These are phyloP conservation scores for Citrullus mucosospermus DNA, from an alignment of 306 rosid species.

Conservation along the genomic window DNA sequence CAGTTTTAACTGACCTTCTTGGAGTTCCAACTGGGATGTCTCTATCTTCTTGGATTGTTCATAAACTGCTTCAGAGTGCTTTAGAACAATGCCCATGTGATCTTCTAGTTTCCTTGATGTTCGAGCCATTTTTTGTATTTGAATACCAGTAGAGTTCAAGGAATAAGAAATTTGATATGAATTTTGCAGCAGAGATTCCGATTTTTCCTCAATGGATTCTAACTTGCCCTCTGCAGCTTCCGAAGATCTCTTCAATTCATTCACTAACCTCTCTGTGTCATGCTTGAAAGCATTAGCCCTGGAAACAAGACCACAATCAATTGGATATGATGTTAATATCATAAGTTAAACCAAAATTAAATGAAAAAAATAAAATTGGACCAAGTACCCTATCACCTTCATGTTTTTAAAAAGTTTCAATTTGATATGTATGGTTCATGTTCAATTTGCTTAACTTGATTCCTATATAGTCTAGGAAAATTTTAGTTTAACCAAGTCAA, in stretches of 20 bases:
- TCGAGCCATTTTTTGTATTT: constrained; percentile 34
- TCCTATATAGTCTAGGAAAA: neutral
- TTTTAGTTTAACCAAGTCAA: neutral
- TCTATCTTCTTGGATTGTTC: constrained; percentile 52
- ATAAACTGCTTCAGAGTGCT: constrained; percentile 39
- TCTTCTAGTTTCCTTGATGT: constrained; percentile 35
- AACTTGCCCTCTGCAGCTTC: constrained; percentile 53
- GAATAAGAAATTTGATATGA: constrained; percentile 35
- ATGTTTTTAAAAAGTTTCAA: neutral
- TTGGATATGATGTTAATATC: neutral
- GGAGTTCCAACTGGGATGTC: constrained; percentile 38
- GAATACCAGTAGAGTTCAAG: constrained; percentile 30
- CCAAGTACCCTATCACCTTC: neutral
- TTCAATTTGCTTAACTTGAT: too few species aligned
- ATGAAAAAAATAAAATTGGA: neutral
- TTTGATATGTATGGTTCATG: neutral
- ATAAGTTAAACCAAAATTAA: neutral
- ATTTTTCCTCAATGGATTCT: constrained; percentile 39
- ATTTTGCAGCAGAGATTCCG: constrained; percentile 33
- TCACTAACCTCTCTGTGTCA: constrained; percentile 73
- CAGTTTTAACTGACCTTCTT: constrained; percentile 56
- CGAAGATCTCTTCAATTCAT: constrained; percentile 54
- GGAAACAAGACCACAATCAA: neutral
- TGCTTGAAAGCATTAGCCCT: constrained; percentile 47
- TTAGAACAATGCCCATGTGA: constrained; percentile 33